A percentile compares a stretch with the other conserved stretches of the same genome.
phyloP scores from a whole-genome alignment of 1,139 yeast species.

The Kluyveromyces sp. region DNA sequence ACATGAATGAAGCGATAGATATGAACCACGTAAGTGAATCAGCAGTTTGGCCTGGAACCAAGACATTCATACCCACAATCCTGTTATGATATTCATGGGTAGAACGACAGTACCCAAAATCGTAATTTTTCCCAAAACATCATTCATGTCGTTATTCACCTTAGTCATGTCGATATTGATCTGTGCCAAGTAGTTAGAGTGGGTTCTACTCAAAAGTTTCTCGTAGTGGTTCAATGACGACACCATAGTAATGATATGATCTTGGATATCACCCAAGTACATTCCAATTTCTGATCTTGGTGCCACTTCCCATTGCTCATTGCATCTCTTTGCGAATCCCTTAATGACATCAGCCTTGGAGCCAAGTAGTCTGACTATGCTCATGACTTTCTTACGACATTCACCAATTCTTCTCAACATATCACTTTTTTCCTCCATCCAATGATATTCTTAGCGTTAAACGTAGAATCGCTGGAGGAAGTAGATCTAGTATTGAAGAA shows the following conservation, averaged over 20 bases:
- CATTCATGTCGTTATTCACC: conserved; percentile 96
- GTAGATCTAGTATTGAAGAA: conserved; percentile 30
- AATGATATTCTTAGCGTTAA: conserved; percentile 39
- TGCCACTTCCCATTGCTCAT: conserved; percentile 71
- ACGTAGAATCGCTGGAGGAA: conserved; percentile 37
- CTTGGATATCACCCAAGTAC: conserved; percentile 91
- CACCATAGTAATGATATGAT: conserved; percentile 91
- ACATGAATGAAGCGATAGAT: conserved; percentile 38
- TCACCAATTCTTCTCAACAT: conserved; percentile 93
- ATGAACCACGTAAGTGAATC: conserved; percentile 78
- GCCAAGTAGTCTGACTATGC: conserved; percentile 72
- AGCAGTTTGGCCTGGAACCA: conserved; percentile 85
- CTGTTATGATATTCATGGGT: conserved; percentile 91
- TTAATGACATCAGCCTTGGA: conserved; percentile 94
- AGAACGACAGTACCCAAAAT: conserved; percentile 89
- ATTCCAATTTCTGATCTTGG: conserved; percentile 77
- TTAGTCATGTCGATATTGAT: conserved; percentile 95
- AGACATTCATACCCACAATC: conserved; percentile 96
- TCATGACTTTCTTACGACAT: conserved; percentile 90
- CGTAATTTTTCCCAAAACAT: conserved; percentile 87
- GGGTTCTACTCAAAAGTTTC: conserved; percentile 84
- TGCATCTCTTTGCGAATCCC: conserved; percentile 86
- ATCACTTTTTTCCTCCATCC: conserved; percentile 88
- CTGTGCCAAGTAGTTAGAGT: conserved; percentile 91
- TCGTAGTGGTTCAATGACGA: conserved; percentile 92